These are phyloP conservation scores for Curvularia sp. DNA, from an alignment of 2,329 filamentous ascomycete genomes.

Conservation along the genomic window DNA sequence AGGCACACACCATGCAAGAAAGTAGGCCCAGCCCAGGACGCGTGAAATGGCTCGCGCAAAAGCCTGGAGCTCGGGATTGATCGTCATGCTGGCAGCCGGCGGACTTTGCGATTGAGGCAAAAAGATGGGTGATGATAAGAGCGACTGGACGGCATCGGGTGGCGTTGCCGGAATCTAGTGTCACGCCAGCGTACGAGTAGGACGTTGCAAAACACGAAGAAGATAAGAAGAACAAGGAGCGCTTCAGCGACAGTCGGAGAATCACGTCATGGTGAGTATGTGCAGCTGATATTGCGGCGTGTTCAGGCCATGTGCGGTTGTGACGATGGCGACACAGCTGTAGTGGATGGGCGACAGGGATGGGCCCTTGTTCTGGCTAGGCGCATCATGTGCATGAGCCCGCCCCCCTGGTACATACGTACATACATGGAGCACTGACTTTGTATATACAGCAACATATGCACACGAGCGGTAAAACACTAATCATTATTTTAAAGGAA, in stretches of 20 bases:
- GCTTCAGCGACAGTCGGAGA: not conserved
- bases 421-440: no score
- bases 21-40: slow-evolving; percentile 49
- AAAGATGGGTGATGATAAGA: slow-evolving; percentile 8
- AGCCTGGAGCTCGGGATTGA: slow-evolving; percentile 27
- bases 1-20: slow-evolving; percentile 43
- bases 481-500: not conserved
- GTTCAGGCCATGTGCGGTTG: slow-evolving; percentile 20
- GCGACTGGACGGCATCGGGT: slow-evolving; percentile 1
- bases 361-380: not conserved
- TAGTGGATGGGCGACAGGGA: slow-evolving; percentile 15
- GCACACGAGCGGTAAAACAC: not conserved
- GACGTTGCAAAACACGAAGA: not conserved
- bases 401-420: not conserved
- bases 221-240: not conserved
- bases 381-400: not conserved
- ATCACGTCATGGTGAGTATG: slow-evolving; percentile 4
- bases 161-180: slow-evolving; percentile 1
- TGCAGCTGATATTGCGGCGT: slow-evolving; percentile 29
- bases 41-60: slow-evolving; percentile 46
- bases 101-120: not conserved
- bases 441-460: not conserved
- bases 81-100: slow-evolving; percentile 3
- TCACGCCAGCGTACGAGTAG: not conserved
- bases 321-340: slow-evolving; percentile 5